phyloP scores from a whole-genome alignment of 768 basidiomycete genomes.

The Termitomyces sp. region DNA sequence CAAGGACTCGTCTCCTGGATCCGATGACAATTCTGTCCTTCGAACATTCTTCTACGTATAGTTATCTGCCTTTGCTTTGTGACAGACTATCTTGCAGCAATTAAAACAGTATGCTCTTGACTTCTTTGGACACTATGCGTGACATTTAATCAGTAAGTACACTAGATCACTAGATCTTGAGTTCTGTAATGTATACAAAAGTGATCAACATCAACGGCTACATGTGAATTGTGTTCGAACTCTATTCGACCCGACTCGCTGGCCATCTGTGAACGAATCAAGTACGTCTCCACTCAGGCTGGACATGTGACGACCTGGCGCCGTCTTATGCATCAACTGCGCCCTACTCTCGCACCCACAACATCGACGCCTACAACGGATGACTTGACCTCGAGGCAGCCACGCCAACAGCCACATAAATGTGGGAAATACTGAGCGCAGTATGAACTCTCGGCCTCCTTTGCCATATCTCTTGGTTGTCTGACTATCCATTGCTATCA shows the following conservation, averaged over 20 bases:
- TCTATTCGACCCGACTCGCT: too few species aligned
- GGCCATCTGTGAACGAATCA: background rate
- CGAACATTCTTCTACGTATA: background rate
- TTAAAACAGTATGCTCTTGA: background rate
- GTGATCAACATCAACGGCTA: too few species aligned
- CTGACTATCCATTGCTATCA: background rate
- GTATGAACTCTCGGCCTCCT: background rate
- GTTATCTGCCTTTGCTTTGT: background rate
- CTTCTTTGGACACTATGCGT: background rate
- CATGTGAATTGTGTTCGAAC: background rate
- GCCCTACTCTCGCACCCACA: background rate
- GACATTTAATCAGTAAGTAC: background rate
- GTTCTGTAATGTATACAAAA: background rate
- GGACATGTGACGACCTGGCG: background rate
- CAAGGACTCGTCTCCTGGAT: background rate
- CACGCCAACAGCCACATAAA: background rate
- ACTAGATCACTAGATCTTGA: background rate
- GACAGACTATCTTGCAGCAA: background rate
- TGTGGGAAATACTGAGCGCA: background rate
- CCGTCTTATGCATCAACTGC: background rate
- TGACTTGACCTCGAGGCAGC: background rate
- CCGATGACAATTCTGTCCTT: background rate
- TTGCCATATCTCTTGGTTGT: background rate
- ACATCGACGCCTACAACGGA: background rate
- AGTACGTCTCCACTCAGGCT: background rate